A percentile compares a stretch with the other conserved stretches of the same genome.
Evolutionary conservation across 495 filamentous ascomycete species (phyloP).

Genomic region (Hypoxylon fragiforme): DNA sequence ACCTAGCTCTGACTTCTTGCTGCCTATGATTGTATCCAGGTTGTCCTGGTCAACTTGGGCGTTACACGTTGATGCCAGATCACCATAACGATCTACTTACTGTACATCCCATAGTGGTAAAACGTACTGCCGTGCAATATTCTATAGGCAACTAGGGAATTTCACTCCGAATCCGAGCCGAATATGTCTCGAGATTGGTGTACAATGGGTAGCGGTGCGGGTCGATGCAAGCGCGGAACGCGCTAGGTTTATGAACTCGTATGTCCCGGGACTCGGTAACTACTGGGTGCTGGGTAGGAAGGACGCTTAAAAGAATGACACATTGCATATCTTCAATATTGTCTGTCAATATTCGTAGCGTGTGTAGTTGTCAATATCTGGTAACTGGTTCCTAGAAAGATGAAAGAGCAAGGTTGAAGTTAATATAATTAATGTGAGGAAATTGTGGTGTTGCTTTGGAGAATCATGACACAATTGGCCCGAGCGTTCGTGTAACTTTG

Average conservation of each 20-base stretch:
- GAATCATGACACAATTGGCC: no score
- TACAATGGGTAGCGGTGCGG: background rate
- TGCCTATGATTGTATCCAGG: background rate
- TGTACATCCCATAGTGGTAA: background rate
- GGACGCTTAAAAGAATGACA: background rate
- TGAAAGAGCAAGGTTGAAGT: no score
- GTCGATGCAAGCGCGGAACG: constrained; percentile 11
- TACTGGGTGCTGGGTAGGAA: background rate
- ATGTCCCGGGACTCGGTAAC: background rate
- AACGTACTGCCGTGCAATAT: no score
- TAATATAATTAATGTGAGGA: no score
- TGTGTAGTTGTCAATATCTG: background rate
- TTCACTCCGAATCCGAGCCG: constrained; percentile 1
- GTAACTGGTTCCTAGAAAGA: background rate
- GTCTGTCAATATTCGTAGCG: background rate
- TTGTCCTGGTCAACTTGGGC: background rate
- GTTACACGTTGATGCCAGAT: constrained; percentile 9
- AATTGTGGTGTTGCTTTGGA: no score
- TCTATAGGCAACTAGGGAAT: background rate
- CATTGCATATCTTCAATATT: background rate
- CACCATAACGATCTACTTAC: constrained; percentile 1
- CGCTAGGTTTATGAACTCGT: constrained; percentile 7
- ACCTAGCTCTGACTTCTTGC: background rate
- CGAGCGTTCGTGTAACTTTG: no score
- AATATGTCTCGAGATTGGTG: constrained; percentile 6